Evolutionary conservation across 257 asterid species (phyloP).

Genomic region (Perilla frutescens): DNA sequence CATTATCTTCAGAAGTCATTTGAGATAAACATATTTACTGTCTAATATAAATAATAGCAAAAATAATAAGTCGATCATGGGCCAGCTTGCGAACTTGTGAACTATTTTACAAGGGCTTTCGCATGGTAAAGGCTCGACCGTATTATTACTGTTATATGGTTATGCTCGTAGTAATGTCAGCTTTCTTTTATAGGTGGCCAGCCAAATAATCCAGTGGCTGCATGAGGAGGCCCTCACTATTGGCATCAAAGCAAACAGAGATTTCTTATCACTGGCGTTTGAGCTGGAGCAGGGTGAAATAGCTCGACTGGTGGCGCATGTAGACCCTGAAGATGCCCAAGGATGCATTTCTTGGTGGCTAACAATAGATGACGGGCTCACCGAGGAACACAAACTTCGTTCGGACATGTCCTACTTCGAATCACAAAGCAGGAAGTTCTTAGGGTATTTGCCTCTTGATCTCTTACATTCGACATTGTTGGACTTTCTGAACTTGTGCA

Average conservation of each 20-base stretch:
- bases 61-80: not conserved
- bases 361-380: conserved; percentile 61
- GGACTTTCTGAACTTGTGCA: conserved; percentile 80
- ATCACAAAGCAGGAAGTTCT: conserved; percentile 67
- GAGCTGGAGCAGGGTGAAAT: conserved; percentile 88
- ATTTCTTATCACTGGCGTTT: conserved; percentile 80
- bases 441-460: conserved; percentile 81
- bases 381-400: conserved; percentile 58
- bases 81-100: not conserved
- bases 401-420: conserved; percentile 52
- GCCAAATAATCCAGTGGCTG: conserved; percentile 91
- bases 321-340: conserved; percentile 75
- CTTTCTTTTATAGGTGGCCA: conserved; percentile 64
- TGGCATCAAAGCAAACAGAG: conserved; percentile 78
- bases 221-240: conserved; percentile 80
- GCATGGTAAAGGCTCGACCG: not conserved
- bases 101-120: not conserved
- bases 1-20: not conserved
- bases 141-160: not conserved
- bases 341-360: conserved; percentile 99
- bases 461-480: conserved; percentile 68
- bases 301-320: conserved; percentile 75
- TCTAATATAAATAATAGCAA: not conserved
- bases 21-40: not conserved
- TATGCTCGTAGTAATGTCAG: not conserved